Base-by-base conservation (phyloP, 2,329 filamentous ascomycete genomes). In the Huntiella moniliformis region DNA sequence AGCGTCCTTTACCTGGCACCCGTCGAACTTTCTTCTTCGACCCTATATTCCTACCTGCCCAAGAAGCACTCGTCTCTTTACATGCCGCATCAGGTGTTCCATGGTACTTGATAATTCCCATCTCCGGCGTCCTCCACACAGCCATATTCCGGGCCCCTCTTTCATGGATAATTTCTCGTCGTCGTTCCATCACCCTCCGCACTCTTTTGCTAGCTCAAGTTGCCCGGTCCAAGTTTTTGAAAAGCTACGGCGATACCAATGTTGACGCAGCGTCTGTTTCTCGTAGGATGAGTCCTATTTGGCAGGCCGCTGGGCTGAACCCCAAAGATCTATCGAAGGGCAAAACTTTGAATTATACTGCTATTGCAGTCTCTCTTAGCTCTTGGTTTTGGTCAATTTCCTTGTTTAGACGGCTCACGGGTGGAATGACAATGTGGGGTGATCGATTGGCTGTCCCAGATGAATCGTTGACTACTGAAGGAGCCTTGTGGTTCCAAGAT, bases 401-500 rank as follows among this genome's bases (percentile, higher is more conserved):
- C 3, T 47, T 50, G 5, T 44, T 54, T 3, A 51, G 56, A n/a
- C 50, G 52, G 18, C 34, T 59, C 2, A 55, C 55, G 10, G 52
- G 54, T 3, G 49, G 56, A 15, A 42, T 46, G 36, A 42, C 43
- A 48, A n/a, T 50, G 52, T 11, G 38, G 22, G 41, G 44, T 5
- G 45, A 52, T 52, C 53, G 44, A 50, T 50, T 47, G 51, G 58
- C 39, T n/a, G 33, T 34, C 45, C 52, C 58, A 34, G 56, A 69
- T 38, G 56, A 61, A 3, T 60, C 62, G 1, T 53, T 76, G n/a
- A 54, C 60, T 1, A 60, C 65, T 0, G 71, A 67, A 4, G 71
- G 72, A 18, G 64, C 61, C 36, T 59, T 74, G 12, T 75, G 72
- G 71, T 73, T 75, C 53, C 59, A 63, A 2, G 67, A 76, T 51